Evolutionary conservation across 345 rosid genomes (phyloP).

Genomic region (Heritiera littoralis): DNA sequence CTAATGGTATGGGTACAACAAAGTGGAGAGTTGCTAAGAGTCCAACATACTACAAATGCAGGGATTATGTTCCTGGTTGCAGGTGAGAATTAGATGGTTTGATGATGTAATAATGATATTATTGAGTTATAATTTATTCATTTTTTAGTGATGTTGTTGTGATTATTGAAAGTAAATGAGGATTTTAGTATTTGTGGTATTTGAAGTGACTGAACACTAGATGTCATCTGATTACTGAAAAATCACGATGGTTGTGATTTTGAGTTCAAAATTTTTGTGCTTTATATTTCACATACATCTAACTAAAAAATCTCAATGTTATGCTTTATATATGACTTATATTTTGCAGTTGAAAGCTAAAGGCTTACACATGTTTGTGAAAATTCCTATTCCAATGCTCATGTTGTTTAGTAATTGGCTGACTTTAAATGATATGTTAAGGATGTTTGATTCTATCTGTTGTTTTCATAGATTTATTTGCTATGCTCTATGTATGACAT

Average conservation of each 20-base stretch:
- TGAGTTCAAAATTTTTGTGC: neutral
- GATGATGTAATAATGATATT: neutral
- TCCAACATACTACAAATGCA: slow-evolving; percentile 88
- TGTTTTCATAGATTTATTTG: too few relatives aligned
- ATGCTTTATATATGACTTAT: too few relatives aligned
- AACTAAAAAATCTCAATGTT: too few relatives aligned
- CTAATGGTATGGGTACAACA: slow-evolving; percentile 88
- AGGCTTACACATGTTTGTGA: too few relatives aligned
- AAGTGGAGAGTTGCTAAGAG: slow-evolving; percentile 99
- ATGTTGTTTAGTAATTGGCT: too few relatives aligned
- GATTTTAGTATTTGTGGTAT: neutral
- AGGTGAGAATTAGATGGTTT: slow-evolving; percentile 48
- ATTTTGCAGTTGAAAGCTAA: too few relatives aligned
- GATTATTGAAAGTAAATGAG: neutral
- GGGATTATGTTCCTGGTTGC: slow-evolving; percentile 96
- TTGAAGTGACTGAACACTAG: neutral
- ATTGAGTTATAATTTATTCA: neutral
- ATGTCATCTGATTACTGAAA: neutral
- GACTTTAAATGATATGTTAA: too few relatives aligned
- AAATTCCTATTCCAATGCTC: too few relatives aligned
- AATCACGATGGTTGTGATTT: neutral
- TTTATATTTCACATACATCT: too few relatives aligned
- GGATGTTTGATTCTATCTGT: too few relatives aligned
- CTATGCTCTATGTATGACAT: too few relatives aligned
- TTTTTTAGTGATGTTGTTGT: neutral